Conservation (phyloP, 2,329 filamentous ascomycete species). For the Monilinia vaccinii-corymbosi region DNA sequence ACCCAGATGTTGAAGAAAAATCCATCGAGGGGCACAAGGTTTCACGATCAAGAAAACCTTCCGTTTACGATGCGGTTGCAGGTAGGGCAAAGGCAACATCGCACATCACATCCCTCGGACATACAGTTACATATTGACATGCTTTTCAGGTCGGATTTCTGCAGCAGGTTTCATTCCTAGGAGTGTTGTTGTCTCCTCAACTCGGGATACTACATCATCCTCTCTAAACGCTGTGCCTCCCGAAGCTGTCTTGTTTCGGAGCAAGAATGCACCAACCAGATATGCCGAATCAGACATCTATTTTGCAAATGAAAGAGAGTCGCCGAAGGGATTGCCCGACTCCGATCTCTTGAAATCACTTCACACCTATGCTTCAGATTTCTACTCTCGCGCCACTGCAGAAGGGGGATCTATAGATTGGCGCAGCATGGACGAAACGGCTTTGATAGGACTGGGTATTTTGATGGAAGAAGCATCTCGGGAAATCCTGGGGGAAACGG, state of each 20-base stretch:
- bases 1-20: conserved; percentile 11
- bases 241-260: conserved; percentile 63
- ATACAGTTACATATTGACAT: conserved; percentile 1
- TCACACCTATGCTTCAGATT: conserved; percentile 59
- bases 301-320: conserved; percentile 50
- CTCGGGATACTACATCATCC: conserved; percentile 26
- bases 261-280: conserved; percentile 52
- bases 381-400: conserved; percentile 40
- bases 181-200: conserved; percentile 19
- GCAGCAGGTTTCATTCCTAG: conserved; percentile 34
- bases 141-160: conserved; percentile 33
- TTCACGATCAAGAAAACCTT: conserved; percentile 35
- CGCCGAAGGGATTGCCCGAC: conserved; percentile 49
- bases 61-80: conserved; percentile 65
- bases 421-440: conserved; percentile 68
- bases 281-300: conserved; percentile 67
- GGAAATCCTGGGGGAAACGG: conserved; percentile 51
- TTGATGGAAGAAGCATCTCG: conserved; percentile 62
- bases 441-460: conserved; percentile 65
- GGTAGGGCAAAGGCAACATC: conserved; percentile 37
- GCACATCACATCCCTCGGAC: neutral
- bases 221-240: conserved; percentile 42
- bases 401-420: conserved; percentile 31
- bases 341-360: conserved; percentile 61
- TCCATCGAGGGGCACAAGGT: conserved; percentile 13